A percentile compares a stretch with the other conserved stretches of the same genome.
phyloP scores from a whole-genome alignment of 1,284 basidiomycete genomes.

The Microbotryum saponariae region DNA sequence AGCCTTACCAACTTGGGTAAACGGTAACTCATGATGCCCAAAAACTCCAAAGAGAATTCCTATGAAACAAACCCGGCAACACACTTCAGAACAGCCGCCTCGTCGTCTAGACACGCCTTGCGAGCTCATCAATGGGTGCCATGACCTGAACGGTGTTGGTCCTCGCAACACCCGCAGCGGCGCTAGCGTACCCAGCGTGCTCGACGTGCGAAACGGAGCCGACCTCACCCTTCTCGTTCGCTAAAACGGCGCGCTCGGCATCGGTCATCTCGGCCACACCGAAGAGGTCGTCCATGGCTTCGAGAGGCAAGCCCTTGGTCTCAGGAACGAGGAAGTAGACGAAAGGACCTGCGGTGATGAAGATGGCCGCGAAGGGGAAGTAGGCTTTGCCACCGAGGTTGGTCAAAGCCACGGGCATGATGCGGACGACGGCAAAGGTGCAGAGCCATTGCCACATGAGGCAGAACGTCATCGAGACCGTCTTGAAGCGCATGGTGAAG shows the following conservation, averaged over 20 bases:
- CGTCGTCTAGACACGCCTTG: too few species aligned
- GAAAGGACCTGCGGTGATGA: constrained; percentile 39
- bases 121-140: constrained; percentile 1
- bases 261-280: constrained; percentile 6
- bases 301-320: constrained; percentile 57
- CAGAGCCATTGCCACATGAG: constrained; percentile 33
- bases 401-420: constrained; percentile 22
- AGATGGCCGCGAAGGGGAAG: constrained; percentile 25
- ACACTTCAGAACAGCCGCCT: neutral
- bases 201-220: constrained; percentile 3
- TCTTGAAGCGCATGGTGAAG: constrained; percentile 33
- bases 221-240: neutral
- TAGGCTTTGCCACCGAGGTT: constrained; percentile 27
- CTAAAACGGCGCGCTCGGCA: constrained; percentile 4
- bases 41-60: too few species aligned
- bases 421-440: constrained; percentile 33
- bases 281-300: constrained; percentile 7
- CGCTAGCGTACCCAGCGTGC: constrained; percentile 2
- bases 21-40: too few species aligned
- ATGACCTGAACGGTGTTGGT: constrained; percentile 6
- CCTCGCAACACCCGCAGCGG: neutral
- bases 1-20: too few species aligned
- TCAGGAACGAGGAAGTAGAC: constrained; percentile 61
- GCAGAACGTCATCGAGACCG: constrained; percentile 33
- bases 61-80: too few species aligned